Percentiles rank a stretch among this genome's conserved stretches.
These are phyloP conservation scores for Hanseniaspora sp. DNA, from an alignment of 1,139 yeast genomes.

Conservation along the genomic window DNA sequence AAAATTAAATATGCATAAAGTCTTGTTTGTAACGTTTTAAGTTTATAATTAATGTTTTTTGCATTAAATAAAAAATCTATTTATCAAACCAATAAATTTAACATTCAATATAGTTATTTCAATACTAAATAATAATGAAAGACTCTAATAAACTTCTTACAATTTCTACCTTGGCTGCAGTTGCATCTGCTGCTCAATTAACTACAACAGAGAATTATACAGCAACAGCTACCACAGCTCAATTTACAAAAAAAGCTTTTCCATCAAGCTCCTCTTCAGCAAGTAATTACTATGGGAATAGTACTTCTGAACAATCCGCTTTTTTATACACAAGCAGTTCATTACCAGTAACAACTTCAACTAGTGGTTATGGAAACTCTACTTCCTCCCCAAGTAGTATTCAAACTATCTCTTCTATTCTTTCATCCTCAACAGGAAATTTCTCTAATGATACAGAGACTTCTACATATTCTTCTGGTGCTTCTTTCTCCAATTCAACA, in stretches of 20 bases:
- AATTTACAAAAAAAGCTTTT: conserved; percentile 15
- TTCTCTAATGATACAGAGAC: too few species aligned
- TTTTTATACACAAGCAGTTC: background rate
- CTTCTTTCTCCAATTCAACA: background rate
- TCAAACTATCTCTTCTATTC: too few species aligned
- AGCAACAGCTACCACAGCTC: conserved; percentile 16
- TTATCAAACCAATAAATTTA: too few species aligned
- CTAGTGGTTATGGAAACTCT: conserved; percentile 11
- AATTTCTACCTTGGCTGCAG: conserved; percentile 11
- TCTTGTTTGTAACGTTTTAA: too few species aligned
- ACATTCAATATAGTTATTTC: too few species aligned
- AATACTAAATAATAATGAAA: conserved; percentile 8
- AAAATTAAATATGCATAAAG: too few species aligned
- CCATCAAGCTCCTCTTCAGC: background rate
- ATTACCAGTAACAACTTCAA: background rate
- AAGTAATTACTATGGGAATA: background rate
- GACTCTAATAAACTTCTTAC: conserved; percentile 12
- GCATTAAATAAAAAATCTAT: too few species aligned
- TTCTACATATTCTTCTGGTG: background rate
- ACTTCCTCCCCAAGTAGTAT: background rate
- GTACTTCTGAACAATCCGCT: conserved; percentile 15
- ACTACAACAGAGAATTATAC: conserved; percentile 18
- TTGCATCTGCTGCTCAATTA: conserved; percentile 16
- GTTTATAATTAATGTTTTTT: too few species aligned
- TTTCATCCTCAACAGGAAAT: background rate